Evolutionary conservation across 208 protist genomes (phyloP).

Genomic region (Crithidia acanthocephali): DNA sequence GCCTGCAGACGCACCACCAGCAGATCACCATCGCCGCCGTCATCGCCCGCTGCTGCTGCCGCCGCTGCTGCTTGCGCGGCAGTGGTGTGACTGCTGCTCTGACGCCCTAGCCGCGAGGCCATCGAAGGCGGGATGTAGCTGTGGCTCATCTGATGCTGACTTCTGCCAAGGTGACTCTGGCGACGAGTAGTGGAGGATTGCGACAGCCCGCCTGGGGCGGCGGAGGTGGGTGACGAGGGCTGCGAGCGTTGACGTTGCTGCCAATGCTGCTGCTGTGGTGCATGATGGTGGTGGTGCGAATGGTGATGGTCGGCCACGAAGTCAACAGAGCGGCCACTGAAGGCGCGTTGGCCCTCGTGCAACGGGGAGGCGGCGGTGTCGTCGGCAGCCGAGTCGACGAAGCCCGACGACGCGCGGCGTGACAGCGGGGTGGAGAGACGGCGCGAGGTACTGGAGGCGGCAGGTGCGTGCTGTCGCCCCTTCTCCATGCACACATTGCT

Average conservation of each 20-base stretch:
- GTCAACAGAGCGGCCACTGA: not conserved
- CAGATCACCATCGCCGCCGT: conserved; percentile 29
- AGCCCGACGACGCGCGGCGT: conserved; percentile 3
- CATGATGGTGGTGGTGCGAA: not conserved
- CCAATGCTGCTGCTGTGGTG: not conserved
- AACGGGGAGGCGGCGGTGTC: not conserved
- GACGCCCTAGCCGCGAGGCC: not conserved
- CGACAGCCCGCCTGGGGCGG: not conserved
- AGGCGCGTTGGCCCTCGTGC: not conserved
- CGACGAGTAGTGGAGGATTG: not conserved
- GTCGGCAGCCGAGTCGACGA: conserved; percentile 11
- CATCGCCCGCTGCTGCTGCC: not conserved
- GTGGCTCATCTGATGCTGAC: not conserved
- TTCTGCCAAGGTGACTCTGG: not conserved
- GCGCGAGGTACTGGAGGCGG: not conserved
- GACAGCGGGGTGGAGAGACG: not conserved
- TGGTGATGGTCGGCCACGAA: not conserved
- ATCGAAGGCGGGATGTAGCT: not conserved
- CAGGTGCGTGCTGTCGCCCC: not conserved
- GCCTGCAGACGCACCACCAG: conserved; percentile 65
- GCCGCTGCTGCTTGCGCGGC: not conserved
- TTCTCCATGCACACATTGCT: not conserved
- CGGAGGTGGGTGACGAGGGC: not conserved
- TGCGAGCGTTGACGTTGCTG: not conserved
- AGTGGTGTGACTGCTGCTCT: conserved; percentile 6